Evolutionary conservation across 306 rosid genomes (phyloP), one percentile per base, ranked within the genome.

Genomic region (Lotus japonicus): DNA sequence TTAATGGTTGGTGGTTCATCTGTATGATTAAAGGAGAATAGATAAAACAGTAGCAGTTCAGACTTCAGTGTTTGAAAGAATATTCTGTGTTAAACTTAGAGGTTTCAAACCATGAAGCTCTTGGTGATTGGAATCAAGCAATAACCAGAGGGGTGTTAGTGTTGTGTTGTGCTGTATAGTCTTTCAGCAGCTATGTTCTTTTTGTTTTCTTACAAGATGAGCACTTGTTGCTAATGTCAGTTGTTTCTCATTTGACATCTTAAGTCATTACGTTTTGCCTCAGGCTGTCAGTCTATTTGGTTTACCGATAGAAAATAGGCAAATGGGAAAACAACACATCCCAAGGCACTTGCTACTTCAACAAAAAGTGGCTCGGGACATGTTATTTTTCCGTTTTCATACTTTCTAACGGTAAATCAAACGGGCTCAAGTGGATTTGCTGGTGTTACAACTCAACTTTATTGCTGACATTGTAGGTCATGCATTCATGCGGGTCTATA

Each of bases 21-120:
- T 19, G 18, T 54, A 55, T 54, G 39, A 42, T 26, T 50, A 1
- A 73, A 63, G 36, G 58, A 52, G 58, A 68, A 52, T 21, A 21
- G 71, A 62, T 79, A 68, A 11, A 18, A 54, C 64, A 26, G 46
- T 49, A 12, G 36, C 9, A 53, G 53, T 33, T 71, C 57, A 55
- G 68, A 54, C 50, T 33, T 71, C 41, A 51, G 68, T 26, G 84
- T 68, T 31, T 59, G 55, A 48, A 50, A 70, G 65, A 77, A 54
- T 72, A 53, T 62, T 21, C 3, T 50, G 54, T 36, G 48, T 19
- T 58, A 44, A 38, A 60, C 13, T 35, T 42, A 4, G 9, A 39
- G 35, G 62, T 45, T 75, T 58, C 13, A 33, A 23, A 44, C 13
- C 39, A 36, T 41, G 54, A 39, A 45, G 60, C 42, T 21, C 72